Evolutionary conservation across 2,329 filamentous ascomycete species (phyloP), one percentile per base, ranked within the genome.

Genomic region (Lachnellula subtilissima): DNA sequence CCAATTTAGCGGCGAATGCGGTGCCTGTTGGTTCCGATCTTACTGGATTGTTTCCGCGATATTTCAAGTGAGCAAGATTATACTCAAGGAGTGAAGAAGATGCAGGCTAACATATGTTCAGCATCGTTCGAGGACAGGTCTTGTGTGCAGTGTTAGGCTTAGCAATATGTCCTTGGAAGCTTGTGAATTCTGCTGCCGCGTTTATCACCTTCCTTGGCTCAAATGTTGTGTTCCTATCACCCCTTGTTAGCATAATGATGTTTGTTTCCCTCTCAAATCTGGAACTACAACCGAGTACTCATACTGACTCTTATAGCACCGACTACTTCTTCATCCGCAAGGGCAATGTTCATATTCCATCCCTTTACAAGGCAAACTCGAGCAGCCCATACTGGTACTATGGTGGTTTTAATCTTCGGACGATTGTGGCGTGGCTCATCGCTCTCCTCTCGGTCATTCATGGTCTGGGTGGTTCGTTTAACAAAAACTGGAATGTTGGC

Each of bases 181-280:
- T 87, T 58, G 72, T 86, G 15, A 74, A 70, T 46, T 82, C 78
- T 0, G 84, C 83, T 2, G 69, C 71, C 1, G 81, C 77, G 1
- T 82, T 87, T 57, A 71, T 85, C 6, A 79, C 79, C 47, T 88
- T 88, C 70, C 84, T 89, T 76, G 76, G 78, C 43, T 85, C 84
- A 0, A 84, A 86, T 67, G 79, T 79, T 1, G 73, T 85, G 17
- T 85, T 86, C 67, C 72, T 85, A 14, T 82, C 80, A 0, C 80
- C 81, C 40, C 61, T 67, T 15, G 64, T 65, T 37, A 65, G 63
- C 15, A 63, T 68, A 32, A 65, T 66, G 60, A 42, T 67, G 32
- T 65, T 60, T 49, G 65, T 32, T 32, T 32, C 28, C 28, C 67
- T 52, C 66, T 61, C 64, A 55, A 62, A 63, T 59, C 19, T 28